Conservation (phyloP, 768 basidiomycete genomes). For the Lentinula sp. region DNA sequence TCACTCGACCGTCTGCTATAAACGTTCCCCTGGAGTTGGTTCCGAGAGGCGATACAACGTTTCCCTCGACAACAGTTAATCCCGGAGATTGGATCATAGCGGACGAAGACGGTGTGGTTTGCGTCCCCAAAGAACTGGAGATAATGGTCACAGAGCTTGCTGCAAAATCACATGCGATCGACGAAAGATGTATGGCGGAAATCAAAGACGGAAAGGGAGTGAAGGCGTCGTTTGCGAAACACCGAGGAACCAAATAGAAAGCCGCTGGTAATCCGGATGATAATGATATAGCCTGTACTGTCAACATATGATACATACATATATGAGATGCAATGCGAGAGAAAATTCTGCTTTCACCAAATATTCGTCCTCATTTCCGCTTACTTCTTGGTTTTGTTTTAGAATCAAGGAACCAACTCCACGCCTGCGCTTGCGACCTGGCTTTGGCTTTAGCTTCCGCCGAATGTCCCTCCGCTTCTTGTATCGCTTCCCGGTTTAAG, state of each 20-base stretch:
- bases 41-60: constrained; percentile 32
- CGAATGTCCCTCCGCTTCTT: constrained; percentile 51
- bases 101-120: constrained; percentile 87
- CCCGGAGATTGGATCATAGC: constrained; percentile 84
- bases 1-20: constrained; percentile 73
- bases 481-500: constrained; percentile 71
- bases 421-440: neutral
- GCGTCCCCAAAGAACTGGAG: constrained; percentile 53
- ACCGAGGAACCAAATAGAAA: constrained; percentile 47
- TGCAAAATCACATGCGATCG: constrained; percentile 52
- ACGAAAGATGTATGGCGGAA: constrained; percentile 68
- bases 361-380: neutral
- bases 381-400: constrained; percentile 8
- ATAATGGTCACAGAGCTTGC: constrained; percentile 54
- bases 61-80: constrained; percentile 51
- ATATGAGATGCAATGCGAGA: neutral
- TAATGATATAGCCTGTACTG: neutral
- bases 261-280: constrained; percentile 6
- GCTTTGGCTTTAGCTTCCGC: constrained; percentile 17
- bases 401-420: constrained; percentile 6
- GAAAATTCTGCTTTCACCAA: neutral
- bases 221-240: constrained; percentile 69
- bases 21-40: constrained; percentile 56
- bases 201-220: constrained; percentile 72
- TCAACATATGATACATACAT: neutral